Percentiles rank a stretch among this genome's conserved stretches.
Evolutionary conservation across 1,139 yeast species (phyloP).

Genomic region (Candida tropicalis): DNA sequence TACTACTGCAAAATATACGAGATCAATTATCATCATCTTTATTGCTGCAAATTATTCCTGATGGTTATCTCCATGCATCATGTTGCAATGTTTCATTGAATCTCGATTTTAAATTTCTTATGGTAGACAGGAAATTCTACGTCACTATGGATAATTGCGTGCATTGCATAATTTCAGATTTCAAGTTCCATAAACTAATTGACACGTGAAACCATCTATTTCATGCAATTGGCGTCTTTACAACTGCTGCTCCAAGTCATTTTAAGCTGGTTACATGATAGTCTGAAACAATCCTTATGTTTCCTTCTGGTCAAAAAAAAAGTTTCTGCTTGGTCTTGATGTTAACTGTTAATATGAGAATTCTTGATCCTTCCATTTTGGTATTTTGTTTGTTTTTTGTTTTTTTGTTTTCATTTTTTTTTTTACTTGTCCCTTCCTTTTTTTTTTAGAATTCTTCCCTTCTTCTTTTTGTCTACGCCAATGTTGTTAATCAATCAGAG

Average conservation of each 20-base stretch:
- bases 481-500: neutral
- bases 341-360: neutral
- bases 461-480: slow-evolving; percentile 3
- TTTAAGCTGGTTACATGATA: too few relatives aligned
- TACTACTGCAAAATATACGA: neutral
- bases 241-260: too few relatives aligned
- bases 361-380: slow-evolving; percentile 1
- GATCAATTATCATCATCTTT: neutral
- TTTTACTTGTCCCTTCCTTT: neutral
- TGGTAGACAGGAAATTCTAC: neutral
- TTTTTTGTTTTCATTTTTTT: neutral
- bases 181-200: neutral
- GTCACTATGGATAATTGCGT: neutral
- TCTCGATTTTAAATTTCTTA: neutral
- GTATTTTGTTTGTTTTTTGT: too few relatives aligned
- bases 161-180: slow-evolving; percentile 1
- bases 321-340: too few relatives aligned
- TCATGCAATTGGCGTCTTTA: neutral
- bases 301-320: too few relatives aligned
- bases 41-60: neutral
- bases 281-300: too few relatives aligned
- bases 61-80: neutral
- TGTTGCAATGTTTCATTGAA: neutral
- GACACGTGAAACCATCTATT: neutral
- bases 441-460: neutral